Percentiles rank a stretch among this genome's conserved stretches.
Evolutionary conservation across 192 early-diverging fungal species (phyloP).

Genomic region (Backusella circina): DNA sequence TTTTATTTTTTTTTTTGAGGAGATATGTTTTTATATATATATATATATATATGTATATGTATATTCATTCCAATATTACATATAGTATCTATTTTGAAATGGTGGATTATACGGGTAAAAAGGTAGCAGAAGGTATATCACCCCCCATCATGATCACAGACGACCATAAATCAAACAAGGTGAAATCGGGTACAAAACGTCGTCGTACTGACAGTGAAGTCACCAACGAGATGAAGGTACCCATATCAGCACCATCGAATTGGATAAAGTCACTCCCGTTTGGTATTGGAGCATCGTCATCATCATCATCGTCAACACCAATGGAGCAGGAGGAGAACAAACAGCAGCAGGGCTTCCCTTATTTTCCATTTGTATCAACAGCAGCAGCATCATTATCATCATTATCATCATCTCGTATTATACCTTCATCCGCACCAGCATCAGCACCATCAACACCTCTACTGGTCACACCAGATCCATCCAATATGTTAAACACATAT

Average conservation of each 20-base stretch:
- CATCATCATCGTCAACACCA: neutral
- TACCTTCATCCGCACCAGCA: neutral
- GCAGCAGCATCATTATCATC: neutral
- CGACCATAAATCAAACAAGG: constrained; percentile 89
- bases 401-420: neutral
- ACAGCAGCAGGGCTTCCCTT: neutral
- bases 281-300: neutral
- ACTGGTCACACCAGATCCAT: neutral
- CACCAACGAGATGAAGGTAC: neutral
- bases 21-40: no score
- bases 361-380: neutral
- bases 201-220: constrained; percentile 36
- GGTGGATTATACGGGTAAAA: constrained; percentile 59
- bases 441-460: neutral
- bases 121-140: constrained; percentile 81
- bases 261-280: constrained; percentile 4
- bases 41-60: no score
- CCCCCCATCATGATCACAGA: constrained; percentile 97
- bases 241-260: neutral
- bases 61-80: no score
- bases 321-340: neutral
- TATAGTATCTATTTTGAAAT: constrained; percentile 75
- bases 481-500: neutral
- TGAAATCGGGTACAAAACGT: constrained; percentile 36
- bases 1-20: no score